These are phyloP conservation scores for Colletotrichum gigasporum DNA, from an alignment of 2,329 filamentous ascomycete species.

Conservation along the genomic window DNA sequence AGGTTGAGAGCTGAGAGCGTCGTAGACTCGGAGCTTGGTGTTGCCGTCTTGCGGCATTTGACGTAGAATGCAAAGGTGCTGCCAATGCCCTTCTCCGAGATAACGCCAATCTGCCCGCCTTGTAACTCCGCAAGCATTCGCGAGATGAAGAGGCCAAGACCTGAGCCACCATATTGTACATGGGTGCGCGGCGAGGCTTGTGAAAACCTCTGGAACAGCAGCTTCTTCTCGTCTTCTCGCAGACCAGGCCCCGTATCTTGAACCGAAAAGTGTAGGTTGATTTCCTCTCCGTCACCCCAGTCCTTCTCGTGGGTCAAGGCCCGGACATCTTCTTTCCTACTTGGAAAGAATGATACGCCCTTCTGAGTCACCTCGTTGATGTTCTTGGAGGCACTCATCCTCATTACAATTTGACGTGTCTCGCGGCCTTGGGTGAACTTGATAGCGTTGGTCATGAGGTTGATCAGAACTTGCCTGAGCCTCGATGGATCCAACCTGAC, in stretches of 20 bases:
- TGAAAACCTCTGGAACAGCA: constrained; percentile 75
- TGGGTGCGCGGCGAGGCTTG: constrained; percentile 76
- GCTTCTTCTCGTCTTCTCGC: constrained; percentile 70
- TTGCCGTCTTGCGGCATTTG: constrained; percentile 67
- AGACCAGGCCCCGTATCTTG: constrained; percentile 76
- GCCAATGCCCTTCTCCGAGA: constrained; percentile 72
- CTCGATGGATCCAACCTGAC: constrained; percentile 80
- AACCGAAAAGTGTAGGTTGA: constrained; percentile 79
- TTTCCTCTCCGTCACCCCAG: constrained; percentile 76
- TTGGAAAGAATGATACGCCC: constrained; percentile 58
- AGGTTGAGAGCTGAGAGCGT: constrained; percentile 47
- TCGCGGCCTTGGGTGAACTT: constrained; percentile 72
- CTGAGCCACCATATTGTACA: constrained; percentile 77
- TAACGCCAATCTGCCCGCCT: constrained; percentile 80
- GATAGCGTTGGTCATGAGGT: constrained; percentile 75
- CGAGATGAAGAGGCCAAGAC: constrained; percentile 79
- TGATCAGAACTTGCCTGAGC: constrained; percentile 79
- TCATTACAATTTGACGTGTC: constrained; percentile 68
- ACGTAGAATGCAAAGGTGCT: constrained; percentile 83
- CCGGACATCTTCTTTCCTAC: constrained; percentile 49
- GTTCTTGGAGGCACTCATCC: constrained; percentile 69
- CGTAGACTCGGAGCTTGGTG: constrained; percentile 49
- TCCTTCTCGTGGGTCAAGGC: constrained; percentile 65
- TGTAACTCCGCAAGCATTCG: constrained; percentile 80
- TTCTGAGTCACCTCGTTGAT: constrained; percentile 51